phyloP scores from a whole-genome alignment of 306 rosid genomes.

The Cucurbita ficifolia region DNA sequence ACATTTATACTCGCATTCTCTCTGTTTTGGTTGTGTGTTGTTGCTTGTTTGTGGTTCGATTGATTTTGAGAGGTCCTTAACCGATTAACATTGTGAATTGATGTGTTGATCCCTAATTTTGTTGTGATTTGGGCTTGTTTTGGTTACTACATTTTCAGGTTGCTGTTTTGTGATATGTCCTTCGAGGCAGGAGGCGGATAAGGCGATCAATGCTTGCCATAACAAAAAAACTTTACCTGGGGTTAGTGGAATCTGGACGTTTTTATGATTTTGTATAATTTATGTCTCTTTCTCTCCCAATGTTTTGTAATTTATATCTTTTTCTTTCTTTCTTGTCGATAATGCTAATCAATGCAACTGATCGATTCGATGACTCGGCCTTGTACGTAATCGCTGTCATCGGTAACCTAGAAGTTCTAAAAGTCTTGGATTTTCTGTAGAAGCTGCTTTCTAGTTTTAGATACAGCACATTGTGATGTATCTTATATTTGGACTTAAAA shows the following conservation, averaged over 20 bases:
- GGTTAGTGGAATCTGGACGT: constrained; percentile 28
- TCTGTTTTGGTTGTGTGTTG: neutral
- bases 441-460: neutral
- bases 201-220: constrained; percentile 92
- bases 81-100: neutral
- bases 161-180: constrained; percentile 91
- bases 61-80: neutral
- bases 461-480: neutral
- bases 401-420: neutral
- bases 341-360: constrained; percentile 5
- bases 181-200: constrained; percentile 87
- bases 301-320: neutral
- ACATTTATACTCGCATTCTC: constrained; percentile 5
- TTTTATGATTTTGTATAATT: neutral
- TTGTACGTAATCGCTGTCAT: neutral
- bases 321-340: constrained; percentile 3
- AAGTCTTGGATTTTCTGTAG: neutral
- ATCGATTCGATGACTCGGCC: neutral
- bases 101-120: constrained; percentile 22
- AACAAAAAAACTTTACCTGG: constrained; percentile 85
- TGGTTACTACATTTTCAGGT: constrained; percentile 28
- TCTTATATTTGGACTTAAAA: neutral
- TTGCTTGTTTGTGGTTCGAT: neutral
- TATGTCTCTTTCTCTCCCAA: neutral
- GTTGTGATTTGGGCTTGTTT: neutral